Conservation (phyloP, 2,329 filamentous ascomycete genomes). For the Periconia macrospinosa region DNA sequence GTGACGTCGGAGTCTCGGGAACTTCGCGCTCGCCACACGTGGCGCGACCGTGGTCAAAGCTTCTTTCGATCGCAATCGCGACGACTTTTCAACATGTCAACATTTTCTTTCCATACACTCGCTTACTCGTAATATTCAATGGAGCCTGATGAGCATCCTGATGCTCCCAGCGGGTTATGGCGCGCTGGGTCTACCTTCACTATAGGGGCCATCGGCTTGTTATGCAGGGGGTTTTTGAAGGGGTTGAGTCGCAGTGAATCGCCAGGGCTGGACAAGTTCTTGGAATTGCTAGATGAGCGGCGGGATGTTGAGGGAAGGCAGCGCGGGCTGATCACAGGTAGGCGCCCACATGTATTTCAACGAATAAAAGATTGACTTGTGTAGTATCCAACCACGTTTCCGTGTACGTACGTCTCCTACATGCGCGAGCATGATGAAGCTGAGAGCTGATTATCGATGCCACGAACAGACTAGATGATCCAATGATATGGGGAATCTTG, state of each 20-base stretch:
- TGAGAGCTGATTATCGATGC: slow-evolving; percentile 15
- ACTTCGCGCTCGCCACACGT: slow-evolving; percentile 18
- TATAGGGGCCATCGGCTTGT: slow-evolving; percentile 71
- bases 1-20: slow-evolving; percentile 10
- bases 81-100: slow-evolving; percentile 17
- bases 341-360: slow-evolving; percentile 15
- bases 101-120: slow-evolving; percentile 9
- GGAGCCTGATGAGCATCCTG: slow-evolving; percentile 49
- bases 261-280: slow-evolving; percentile 73
- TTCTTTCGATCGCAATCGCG: slow-evolving; percentile 6
- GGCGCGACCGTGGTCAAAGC: slow-evolving; percentile 2
- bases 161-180: slow-evolving; percentile 66
- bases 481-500: slow-evolving; percentile 87
- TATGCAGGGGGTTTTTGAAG: slow-evolving; percentile 76
- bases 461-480: slow-evolving; percentile 78
- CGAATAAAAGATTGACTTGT: slow-evolving; percentile 13
- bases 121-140: slow-evolving; percentile 27
- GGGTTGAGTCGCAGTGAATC: slow-evolving; percentile 75
- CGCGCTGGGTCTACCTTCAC: slow-evolving; percentile 71
- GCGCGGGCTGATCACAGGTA: slow-evolving; percentile 82
- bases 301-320: slow-evolving; percentile 66
- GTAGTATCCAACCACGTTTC: slow-evolving; percentile 85
- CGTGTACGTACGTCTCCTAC: slow-evolving; percentile 66
- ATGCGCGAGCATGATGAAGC: background rate
- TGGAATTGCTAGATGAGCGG: slow-evolving; percentile 74